A percentile compares a stretch with the other conserved stretches of the same genome.
phyloP scores from a whole-genome alignment of 2,329 filamentous ascomycete species.

The Botrytis aclada region DNA sequence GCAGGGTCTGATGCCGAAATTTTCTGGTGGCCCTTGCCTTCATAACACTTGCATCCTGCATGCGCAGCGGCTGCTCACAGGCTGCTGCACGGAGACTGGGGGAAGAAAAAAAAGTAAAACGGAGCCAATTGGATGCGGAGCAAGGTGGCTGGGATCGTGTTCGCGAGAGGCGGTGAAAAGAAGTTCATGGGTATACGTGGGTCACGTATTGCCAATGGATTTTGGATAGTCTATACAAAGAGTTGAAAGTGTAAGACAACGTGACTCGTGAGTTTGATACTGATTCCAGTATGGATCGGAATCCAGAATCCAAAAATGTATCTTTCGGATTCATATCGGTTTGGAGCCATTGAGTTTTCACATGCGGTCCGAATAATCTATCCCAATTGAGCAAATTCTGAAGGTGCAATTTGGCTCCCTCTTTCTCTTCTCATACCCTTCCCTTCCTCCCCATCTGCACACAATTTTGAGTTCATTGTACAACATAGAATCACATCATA shows the following conservation, averaged over 20 bases:
- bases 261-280: constrained; percentile 1
- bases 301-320: neutral
- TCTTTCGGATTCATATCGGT: neutral
- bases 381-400: neutral
- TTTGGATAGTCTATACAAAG: neutral
- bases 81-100: neutral
- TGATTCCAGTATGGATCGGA: neutral
- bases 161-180: constrained; percentile 15
- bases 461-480: neutral
- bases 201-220: constrained; percentile 38
- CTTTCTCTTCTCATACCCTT: neutral
- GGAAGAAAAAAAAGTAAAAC: neutral
- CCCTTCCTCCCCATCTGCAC: neutral
- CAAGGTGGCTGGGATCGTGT: neutral
- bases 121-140: neutral
- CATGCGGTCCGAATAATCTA: neutral
- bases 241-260: constrained; percentile 1
- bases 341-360: neutral
- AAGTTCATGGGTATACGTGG: constrained; percentile 32
- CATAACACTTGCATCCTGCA: neutral
- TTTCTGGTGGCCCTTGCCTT: neutral
- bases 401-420: neutral
- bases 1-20: neutral
- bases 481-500: neutral
- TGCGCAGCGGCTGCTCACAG: neutral